Percentiles rank a stretch among this genome's conserved stretches.
These are phyloP conservation scores for Acanthamoeba triangularis DNA, from an alignment of 208 protist species.

Conservation along the genomic window DNA sequence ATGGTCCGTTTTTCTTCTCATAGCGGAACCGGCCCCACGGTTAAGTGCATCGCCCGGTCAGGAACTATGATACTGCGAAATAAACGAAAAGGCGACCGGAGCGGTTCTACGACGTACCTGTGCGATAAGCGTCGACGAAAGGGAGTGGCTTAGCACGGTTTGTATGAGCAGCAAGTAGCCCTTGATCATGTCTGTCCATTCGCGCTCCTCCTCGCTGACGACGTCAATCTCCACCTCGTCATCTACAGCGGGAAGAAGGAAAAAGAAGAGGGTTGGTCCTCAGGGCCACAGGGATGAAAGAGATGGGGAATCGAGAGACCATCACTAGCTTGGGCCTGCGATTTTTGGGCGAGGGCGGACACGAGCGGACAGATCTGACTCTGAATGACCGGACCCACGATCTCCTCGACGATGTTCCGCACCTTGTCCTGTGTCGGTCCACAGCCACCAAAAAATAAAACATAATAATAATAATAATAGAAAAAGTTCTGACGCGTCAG, in stretches of 20 bases:
- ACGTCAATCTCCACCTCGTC: slow-evolving; percentile 1
- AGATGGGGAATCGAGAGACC: neutral
- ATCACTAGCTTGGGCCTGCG: neutral
- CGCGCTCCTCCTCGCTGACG: slow-evolving; percentile 49
- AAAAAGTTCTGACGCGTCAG: neutral
- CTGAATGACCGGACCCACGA: slow-evolving; percentile 18
- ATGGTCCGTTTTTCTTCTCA: slow-evolving; percentile 3
- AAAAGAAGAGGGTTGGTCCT: too few species aligned
- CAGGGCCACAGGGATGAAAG: too few species aligned
- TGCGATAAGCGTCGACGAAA: neutral
- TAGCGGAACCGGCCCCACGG: neutral
- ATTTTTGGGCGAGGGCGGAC: neutral
- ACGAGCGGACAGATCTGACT: slow-evolving; percentile 2
- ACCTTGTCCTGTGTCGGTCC: neutral
- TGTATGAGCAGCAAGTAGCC: neutral
- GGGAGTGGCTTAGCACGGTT: neutral
- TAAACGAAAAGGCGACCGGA: neutral
- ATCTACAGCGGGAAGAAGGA: neutral
- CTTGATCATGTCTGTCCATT: slow-evolving; percentile 41
- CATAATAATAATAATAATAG: too few species aligned
- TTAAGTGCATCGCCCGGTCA: neutral
- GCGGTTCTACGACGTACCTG: neutral
- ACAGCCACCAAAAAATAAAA: too few species aligned
- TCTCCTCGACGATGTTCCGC: slow-evolving; percentile 17
- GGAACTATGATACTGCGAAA: neutral